These are phyloP conservation scores for Prosopis cineraria DNA, from an alignment of 306 rosid genomes.

Conservation along the genomic window DNA sequence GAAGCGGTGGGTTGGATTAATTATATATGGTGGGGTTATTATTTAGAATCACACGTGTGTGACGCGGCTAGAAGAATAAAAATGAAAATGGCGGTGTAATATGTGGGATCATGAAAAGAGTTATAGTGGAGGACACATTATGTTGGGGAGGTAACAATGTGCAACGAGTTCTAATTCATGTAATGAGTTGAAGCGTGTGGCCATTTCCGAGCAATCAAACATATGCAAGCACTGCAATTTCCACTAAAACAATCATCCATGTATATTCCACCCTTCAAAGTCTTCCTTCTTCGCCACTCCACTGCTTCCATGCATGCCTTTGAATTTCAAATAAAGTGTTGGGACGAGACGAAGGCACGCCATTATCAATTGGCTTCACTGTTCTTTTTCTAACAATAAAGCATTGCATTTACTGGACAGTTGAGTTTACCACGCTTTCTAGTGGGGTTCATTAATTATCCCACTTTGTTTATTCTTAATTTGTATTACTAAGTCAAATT, in stretches of 20 bases:
- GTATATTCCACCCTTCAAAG: background rate
- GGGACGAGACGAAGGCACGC: background rate
- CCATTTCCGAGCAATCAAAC: constrained; percentile 38
- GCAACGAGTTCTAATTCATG: constrained; percentile 5
- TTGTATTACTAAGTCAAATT: constrained; percentile 47
- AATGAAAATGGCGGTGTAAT: background rate
- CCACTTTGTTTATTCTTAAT: constrained; percentile 22
- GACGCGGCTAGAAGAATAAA: background rate
- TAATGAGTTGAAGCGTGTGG: constrained; percentile 54
- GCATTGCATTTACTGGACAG: background rate
- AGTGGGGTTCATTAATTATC: constrained; percentile 10
- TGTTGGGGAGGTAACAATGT: constrained; percentile 33
- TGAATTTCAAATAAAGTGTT: background rate
- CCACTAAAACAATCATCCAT: constrained; percentile 21
- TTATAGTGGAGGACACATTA: constrained; percentile 39
- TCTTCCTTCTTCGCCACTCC: constrained; percentile 43
- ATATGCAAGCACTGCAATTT: background rate
- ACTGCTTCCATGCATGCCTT: background rate
- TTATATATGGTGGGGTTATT: background rate
- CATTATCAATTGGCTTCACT: background rate
- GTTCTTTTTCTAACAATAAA: background rate
- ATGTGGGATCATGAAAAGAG: background rate
- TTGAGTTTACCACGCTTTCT: constrained; percentile 32
- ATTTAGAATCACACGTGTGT: background rate
- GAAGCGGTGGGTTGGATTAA: background rate